These are phyloP conservation scores for Puccinia triticina DNA, from an alignment of 1,284 basidiomycete species.

Conservation along the genomic window DNA sequence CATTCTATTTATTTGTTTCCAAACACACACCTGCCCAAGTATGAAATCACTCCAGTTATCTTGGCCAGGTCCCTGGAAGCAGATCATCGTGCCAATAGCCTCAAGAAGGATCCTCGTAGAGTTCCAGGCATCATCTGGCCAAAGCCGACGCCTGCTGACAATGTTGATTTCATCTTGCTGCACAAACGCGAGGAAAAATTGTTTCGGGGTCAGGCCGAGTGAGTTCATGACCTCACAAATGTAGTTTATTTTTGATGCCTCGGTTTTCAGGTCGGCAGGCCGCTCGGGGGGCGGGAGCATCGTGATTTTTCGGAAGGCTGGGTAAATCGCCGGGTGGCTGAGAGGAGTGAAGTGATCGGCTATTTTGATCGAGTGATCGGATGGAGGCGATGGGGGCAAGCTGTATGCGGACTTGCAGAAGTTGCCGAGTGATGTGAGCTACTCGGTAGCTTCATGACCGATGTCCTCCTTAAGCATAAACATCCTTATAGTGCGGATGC, in stretches of 20 bases:
- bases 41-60: too few species aligned
- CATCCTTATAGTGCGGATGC: too few species aligned
- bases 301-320: not conserved
- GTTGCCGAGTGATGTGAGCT: too few species aligned
- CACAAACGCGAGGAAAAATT: not conserved
- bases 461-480: too few species aligned
- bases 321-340: not conserved
- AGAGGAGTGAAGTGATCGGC: too few species aligned
- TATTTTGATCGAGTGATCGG: not conserved
- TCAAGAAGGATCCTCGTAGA: not conserved
- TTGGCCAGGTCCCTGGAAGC: not conserved
- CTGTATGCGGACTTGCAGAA: not conserved
- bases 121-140: not conserved
- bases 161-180: too few species aligned
- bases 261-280: too few species aligned
- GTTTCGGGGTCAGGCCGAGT: constrained; percentile 7
- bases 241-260: too few species aligned
- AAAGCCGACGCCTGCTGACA: not conserved
- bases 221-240: not conserved
- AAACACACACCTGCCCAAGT: not conserved
- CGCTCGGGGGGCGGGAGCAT: too few species aligned
- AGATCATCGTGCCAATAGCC: not conserved
- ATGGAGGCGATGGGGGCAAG: not conserved
- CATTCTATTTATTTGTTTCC: not conserved
- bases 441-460: too few species aligned